A percentile compares a stretch with the other conserved stretches of the same genome.
Conservation (phyloP, 2,329 filamentous ascomycete genomes). For the Fusarium goolgardi region DNA sequence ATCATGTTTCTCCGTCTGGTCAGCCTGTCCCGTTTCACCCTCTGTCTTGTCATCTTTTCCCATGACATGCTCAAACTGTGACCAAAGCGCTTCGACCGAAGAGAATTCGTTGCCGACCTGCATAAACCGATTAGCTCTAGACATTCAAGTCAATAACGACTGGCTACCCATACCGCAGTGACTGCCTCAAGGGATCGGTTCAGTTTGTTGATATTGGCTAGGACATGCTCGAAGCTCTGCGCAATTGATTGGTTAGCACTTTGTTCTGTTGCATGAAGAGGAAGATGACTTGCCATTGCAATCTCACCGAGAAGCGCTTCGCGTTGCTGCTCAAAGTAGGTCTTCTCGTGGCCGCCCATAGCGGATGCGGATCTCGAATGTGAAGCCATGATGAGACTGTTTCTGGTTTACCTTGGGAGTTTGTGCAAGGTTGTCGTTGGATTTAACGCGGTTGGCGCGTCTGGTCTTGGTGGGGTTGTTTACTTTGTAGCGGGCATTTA, state of each 20-base stretch:
- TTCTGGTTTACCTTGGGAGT: neutral
- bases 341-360: conserved; percentile 56
- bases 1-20: conserved; percentile 26
- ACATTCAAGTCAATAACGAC: no score
- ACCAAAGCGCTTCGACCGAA: conserved; percentile 97
- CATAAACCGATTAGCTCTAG: neutral
- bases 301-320: conserved; percentile 78
- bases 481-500: conserved; percentile 9
- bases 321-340: conserved; percentile 82
- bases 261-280: neutral
- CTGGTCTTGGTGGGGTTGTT: conserved; percentile 36
- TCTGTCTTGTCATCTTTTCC: conserved; percentile 66
- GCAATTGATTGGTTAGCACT: neutral
- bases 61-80: conserved; percentile 97
- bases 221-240: conserved; percentile 84
- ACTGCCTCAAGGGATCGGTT: conserved; percentile 93
- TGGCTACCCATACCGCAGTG: conserved; percentile 73
- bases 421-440: conserved; percentile 13
- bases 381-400: conserved; percentile 48
- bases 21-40: conserved; percentile 38
- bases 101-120: conserved; percentile 95
- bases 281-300: conserved; percentile 66
- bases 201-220: conserved; percentile 95
- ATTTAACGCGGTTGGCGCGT: conserved; percentile 25
- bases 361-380: conserved; percentile 47